These are phyloP conservation scores for Penicillium salamii DNA, from an alignment of 495 filamentous ascomycete genomes.

Conservation along the genomic window DNA sequence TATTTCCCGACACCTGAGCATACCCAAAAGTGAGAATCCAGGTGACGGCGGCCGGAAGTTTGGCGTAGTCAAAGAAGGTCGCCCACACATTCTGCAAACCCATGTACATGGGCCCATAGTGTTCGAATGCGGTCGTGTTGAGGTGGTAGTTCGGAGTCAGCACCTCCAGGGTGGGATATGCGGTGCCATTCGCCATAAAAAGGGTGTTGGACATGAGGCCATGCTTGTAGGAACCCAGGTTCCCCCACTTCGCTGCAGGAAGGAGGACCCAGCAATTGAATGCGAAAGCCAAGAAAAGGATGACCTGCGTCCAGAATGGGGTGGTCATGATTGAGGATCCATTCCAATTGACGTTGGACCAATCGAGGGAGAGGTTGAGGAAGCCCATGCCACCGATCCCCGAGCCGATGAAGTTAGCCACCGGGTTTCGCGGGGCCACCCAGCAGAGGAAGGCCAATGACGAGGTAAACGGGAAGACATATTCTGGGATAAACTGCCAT, in stretches of 20 bases:
- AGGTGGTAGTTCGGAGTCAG: slow-evolving; percentile 46
- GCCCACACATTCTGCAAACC: slow-evolving; percentile 52
- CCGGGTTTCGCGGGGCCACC: slow-evolving; percentile 53
- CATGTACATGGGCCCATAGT: slow-evolving; percentile 51
- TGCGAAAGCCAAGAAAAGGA: slow-evolving; percentile 51
- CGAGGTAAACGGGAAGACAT: slow-evolving; percentile 53
- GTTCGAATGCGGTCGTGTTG: slow-evolving; percentile 52
- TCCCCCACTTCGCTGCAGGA: slow-evolving; percentile 54
- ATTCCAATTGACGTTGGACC: slow-evolving; percentile 55
- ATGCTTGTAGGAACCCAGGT: slow-evolving; percentile 47
- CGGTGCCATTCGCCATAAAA: slow-evolving; percentile 47
- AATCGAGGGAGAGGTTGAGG: slow-evolving; percentile 54
- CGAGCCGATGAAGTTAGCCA: slow-evolving; percentile 57
- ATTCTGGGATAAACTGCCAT: slow-evolving; percentile 60
- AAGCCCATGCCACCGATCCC: slow-evolving; percentile 59
- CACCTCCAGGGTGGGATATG: slow-evolving; percentile 45
- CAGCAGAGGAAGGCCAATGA: slow-evolving; percentile 61
- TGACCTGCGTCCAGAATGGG: slow-evolving; percentile 54
- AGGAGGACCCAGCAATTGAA: slow-evolving; percentile 55
- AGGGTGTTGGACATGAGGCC: slow-evolving; percentile 55
- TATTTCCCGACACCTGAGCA: slow-evolving; percentile 38
- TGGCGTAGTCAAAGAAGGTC: slow-evolving; percentile 57
- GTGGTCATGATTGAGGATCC: slow-evolving; percentile 50
- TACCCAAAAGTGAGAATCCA: slow-evolving; percentile 57
- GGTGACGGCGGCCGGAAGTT: slow-evolving; percentile 51